Conservation (phyloP, 495 filamentous ascomycete species). For the Xylaria castorea region DNA sequence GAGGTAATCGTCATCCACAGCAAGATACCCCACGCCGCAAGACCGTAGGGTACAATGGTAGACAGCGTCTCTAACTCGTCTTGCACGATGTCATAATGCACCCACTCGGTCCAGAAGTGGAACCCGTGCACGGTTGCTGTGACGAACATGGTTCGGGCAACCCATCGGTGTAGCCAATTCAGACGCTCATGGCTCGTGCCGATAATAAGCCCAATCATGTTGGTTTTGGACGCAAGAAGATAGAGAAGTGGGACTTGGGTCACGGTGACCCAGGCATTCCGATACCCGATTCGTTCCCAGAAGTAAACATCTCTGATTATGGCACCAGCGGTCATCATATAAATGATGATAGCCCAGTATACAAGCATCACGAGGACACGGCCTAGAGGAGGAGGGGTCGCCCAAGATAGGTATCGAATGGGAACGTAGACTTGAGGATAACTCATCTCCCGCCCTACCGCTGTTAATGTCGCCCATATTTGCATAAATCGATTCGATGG, state of each 20-base stretch:
- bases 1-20: slow-evolving; percentile 74
- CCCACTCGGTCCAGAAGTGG: slow-evolving; percentile 75
- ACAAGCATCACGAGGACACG: slow-evolving; percentile 57
- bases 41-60: slow-evolving; percentile 68
- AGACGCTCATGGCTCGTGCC: slow-evolving; percentile 77
- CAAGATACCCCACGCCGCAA: slow-evolving; percentile 77
- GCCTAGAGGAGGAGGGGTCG: slow-evolving; percentile 64
- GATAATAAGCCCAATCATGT: slow-evolving; percentile 70
- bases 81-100: slow-evolving; percentile 65
- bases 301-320: slow-evolving; percentile 51
- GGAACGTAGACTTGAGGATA: slow-evolving; percentile 67
- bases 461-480: slow-evolving; percentile 70
- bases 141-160: slow-evolving; percentile 74
- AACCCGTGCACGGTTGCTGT: slow-evolving; percentile 77
- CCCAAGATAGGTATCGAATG: slow-evolving; percentile 53
- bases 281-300: slow-evolving; percentile 77
- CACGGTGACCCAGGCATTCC: slow-evolving; percentile 76
- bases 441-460: slow-evolving; percentile 69
- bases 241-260: slow-evolving; percentile 85
- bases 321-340: slow-evolving; percentile 60
- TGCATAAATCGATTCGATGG: slow-evolving; percentile 64
- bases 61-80: slow-evolving; percentile 65
- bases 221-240: slow-evolving; percentile 79
- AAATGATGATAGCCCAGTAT: slow-evolving; percentile 64
- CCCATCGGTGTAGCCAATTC: slow-evolving; percentile 88